Base-by-base conservation (phyloP, 129 eudicot genomes). In the Cynara cardunculus region DNA sequence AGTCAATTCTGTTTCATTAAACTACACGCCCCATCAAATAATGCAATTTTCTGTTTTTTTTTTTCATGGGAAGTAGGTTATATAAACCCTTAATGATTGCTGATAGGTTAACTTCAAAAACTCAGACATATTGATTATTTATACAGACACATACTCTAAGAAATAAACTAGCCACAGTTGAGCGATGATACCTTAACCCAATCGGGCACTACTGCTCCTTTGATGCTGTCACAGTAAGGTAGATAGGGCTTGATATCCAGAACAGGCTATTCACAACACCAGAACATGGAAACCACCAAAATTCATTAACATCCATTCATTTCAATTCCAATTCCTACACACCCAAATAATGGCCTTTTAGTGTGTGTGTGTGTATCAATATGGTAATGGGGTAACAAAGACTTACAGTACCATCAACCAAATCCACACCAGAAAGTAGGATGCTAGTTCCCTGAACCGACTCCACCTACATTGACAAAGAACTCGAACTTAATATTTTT, bases 321-420 rank as follows among this genome's bases (percentile, higher is more conserved):
- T 56, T 21, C 4, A 46, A 70, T 14, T 32, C 32, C 19, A 79
- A 44, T 19, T 79, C 39, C 30, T 27, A 44, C 31, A 44, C 53
- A 64, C 69, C 66, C 16, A 64, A 64, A 64, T 22, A 21, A 64
- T 64, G 1, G 69, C 69, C 2, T 64, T 64, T 24, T 22, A 19
- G 69, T 24, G 27, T 21, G 69, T 21, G 69, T 64, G 28, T 56
- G 65, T 56, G 69, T 9, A 59, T 16, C 39, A 18, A 59, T 31
- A 71, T 41, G 11, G 16, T 41, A 66, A 22, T 31, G 74, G 73
- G 39, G 65, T 62, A 66, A 73, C 11, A 22, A 39, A 72, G 72
- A 86, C 94, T 82, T 87, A 94, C 98, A 19, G 97, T 95, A 75
- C 99, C 99, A 82, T 95, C 91, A 79, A 95, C 99, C 78, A 95